phyloP scores from a whole-genome alignment of 257 asterid genomes.

The Jasminum sambac region DNA sequence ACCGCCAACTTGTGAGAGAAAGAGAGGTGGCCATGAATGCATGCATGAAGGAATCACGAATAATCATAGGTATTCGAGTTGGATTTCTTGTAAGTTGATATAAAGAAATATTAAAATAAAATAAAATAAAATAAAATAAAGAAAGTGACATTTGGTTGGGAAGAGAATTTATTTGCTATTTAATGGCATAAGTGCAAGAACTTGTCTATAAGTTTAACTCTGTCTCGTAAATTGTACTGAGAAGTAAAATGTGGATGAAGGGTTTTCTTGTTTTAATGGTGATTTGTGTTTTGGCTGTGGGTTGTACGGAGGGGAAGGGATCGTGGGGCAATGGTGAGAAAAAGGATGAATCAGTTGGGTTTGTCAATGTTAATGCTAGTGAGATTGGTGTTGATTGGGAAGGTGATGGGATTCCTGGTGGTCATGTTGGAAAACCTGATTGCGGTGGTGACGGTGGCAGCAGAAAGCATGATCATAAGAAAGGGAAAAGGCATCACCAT shows the following conservation, averaged over 20 bases:
- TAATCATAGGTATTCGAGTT: constrained; percentile 35
- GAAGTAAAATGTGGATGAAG: constrained; percentile 33
- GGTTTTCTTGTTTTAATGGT: constrained; percentile 26
- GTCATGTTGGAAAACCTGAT: constrained; percentile 27
- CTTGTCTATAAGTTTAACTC: constrained; percentile 8
- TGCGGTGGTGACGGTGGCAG: constrained; percentile 30
- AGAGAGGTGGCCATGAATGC: constrained; percentile 42
- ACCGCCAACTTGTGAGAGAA: constrained; percentile 30
- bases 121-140: too few species aligned
- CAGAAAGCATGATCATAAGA: not conserved
- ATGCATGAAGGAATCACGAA: constrained; percentile 35
- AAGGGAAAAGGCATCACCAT: too few species aligned
- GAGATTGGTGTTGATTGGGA: constrained; percentile 18
- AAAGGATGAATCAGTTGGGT: constrained; percentile 22
- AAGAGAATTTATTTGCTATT: constrained; percentile 29
- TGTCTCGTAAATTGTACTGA: constrained; percentile 21
- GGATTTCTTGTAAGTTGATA: constrained; percentile 28
- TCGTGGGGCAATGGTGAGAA: constrained; percentile 25
- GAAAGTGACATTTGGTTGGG: constrained; percentile 36
- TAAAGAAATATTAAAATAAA: constrained; percentile 14
- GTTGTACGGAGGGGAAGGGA: constrained; percentile 32
- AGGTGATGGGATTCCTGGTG: constrained; percentile 24
- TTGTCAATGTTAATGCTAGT: constrained; percentile 13
- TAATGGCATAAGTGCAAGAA: constrained; percentile 16
- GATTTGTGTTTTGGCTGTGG: constrained; percentile 37